A percentile compares a stretch with the other conserved stretches of the same genome.
phyloP scores from a whole-genome alignment of 2,329 filamentous ascomycete species.

The Ceratocystis variospora region DNA sequence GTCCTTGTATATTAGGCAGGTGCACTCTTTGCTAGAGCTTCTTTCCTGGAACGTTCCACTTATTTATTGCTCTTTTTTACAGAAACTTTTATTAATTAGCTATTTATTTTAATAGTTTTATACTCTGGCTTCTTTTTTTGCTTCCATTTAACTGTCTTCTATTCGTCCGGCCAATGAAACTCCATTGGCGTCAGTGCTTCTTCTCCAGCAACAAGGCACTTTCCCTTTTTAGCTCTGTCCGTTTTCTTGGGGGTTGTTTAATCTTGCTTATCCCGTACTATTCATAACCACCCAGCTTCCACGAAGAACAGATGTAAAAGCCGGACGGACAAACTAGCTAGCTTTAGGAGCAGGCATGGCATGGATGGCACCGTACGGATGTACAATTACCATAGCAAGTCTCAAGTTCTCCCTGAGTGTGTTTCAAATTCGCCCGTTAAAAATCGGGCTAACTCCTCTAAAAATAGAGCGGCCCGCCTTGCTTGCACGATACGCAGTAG shows the following conservation, averaged over 20 bases:
- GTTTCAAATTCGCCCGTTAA: neutral
- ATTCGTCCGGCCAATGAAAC: neutral
- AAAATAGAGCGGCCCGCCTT: neutral
- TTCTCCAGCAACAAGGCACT: neutral
- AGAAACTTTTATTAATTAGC: too few relatives aligned
- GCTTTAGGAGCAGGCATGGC: neutral
- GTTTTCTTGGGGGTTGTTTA: neutral
- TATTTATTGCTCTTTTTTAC: too few relatives aligned
- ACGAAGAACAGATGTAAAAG: too few relatives aligned
- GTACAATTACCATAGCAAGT: neutral
- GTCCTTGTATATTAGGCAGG: constrained; percentile 6
- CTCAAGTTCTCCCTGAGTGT: neutral
- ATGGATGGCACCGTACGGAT: neutral
- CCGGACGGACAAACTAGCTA: too few relatives aligned
- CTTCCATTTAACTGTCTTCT: neutral
- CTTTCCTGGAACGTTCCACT: too few relatives aligned
- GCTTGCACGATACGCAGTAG: neutral
- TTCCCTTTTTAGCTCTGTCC: constrained; percentile 2
- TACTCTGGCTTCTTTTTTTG: neutral
- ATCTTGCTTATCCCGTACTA: neutral
- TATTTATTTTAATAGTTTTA: neutral
- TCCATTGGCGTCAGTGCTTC: neutral
- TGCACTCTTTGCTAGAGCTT: neutral
- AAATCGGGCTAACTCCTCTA: neutral
- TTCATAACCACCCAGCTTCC: too few relatives aligned